Base-by-base conservation (phyloP, 495 filamentous ascomycete species). In the Penicillium manginii region DNA sequence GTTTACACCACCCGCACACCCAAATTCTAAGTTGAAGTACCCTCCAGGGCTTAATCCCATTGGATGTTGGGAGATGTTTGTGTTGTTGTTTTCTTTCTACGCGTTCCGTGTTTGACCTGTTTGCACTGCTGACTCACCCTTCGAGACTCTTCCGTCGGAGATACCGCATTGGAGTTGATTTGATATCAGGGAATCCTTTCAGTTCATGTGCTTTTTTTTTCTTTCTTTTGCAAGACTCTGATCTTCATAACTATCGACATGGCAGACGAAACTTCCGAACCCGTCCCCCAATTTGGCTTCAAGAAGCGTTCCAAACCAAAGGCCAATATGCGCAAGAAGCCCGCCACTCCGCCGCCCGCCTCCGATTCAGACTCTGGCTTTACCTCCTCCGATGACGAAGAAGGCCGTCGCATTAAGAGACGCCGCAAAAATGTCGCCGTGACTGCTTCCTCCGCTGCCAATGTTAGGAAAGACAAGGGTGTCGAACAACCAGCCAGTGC, bases 281-380 rank as follows among this genome's bases (percentile, higher is more conserved):
- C 57, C 2, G 64, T 62, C 2, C 68, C 70, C 26, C 65, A 65
- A 65, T 70, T 76, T 21, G 57, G 69, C 45, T 98, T 98, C 84
- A 97, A 96, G 66, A 96, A 94, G 74, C 89, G 93, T 64, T 78
- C 83, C 48, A 96, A 91, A 67, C 78, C 80, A 52, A 94, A 92
- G 68, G 83, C 86, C 53, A 92, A 83, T 63, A 77, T 92, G 50
- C 86, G 93, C 65, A 97, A 96, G 80, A 88, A 91, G 50, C 83
- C 88, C 50, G 86, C 89, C 32, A 90, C 93, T 26, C 91, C 93
- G 26, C 91, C 90, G 4, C 88, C 88, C 12, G 83, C 81, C 29
- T 75, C 75, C 33, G 78, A 82, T 55, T 81, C 82, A 31, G 79
- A 74, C 54, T 86, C 81, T 52, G 86, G 82, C 66, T 91, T 87